Evolutionary conservation across 2,329 filamentous ascomycete species (phyloP).

Genomic region (Penicillium sp.): DNA sequence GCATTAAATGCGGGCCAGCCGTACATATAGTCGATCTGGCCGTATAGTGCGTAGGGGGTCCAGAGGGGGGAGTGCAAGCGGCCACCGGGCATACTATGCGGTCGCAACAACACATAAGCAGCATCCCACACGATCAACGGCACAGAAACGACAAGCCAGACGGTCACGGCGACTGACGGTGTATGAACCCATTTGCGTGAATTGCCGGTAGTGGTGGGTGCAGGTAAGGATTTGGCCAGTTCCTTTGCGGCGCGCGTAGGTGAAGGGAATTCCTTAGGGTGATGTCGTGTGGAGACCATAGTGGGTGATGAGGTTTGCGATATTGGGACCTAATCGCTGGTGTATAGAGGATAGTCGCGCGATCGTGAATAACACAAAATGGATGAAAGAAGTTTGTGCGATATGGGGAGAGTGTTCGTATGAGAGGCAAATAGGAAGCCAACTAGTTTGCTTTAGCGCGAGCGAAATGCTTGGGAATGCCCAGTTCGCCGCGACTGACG

Average conservation of each 20-base stretch:
- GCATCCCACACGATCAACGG: slow-evolving; percentile 82
- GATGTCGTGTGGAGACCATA: slow-evolving; percentile 60
- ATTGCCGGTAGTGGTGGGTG: slow-evolving; percentile 21
- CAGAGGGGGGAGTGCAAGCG: slow-evolving; percentile 69
- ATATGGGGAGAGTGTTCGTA: background rate
- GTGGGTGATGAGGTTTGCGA: slow-evolving; percentile 6
- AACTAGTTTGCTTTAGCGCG: slow-evolving; percentile 6
- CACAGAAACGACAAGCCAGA: slow-evolving; percentile 73
- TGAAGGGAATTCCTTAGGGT: slow-evolving; percentile 52
- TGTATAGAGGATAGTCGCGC: background rate
- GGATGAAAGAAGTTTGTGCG: background rate
- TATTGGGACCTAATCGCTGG: background rate
- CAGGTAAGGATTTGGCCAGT: slow-evolving; percentile 27
- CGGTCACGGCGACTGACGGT: slow-evolving; percentile 58
- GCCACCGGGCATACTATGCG: slow-evolving; percentile 78
- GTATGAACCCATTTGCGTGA: slow-evolving; percentile 56
- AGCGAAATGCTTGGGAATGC: background rate
- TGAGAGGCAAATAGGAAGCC: background rate
- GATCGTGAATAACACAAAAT: background rate
- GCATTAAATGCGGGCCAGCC: slow-evolving; percentile 70
- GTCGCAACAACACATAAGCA: slow-evolving; percentile 74
- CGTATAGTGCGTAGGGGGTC: slow-evolving; percentile 78
- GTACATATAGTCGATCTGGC: slow-evolving; percentile 76
- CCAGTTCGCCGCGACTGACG: slow-evolving; percentile 11
- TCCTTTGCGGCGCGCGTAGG: slow-evolving; percentile 26